Conservation (phyloP, 1,284 basidiomycete species). For the Hemileia vastatrix region DNA sequence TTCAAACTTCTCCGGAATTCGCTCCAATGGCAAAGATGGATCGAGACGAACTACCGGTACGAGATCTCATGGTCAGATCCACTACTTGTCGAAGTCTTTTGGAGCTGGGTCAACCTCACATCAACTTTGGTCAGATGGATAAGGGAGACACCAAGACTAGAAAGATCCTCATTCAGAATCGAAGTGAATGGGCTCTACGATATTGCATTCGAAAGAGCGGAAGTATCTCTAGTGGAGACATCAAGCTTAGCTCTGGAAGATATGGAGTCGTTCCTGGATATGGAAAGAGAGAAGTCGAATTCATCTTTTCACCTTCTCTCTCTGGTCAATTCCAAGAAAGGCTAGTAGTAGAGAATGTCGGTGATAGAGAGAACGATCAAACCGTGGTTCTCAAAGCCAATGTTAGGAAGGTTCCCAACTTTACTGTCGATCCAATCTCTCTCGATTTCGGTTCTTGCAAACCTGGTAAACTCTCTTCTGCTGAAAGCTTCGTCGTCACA, state of each 20-base stretch:
- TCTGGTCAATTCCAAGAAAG: constrained; percentile 49
- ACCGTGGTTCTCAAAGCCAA: constrained; percentile 49
- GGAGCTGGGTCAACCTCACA: constrained; percentile 50
- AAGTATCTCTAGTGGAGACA: constrained; percentile 50
- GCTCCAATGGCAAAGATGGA: constrained; percentile 37
- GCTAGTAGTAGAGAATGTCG: constrained; percentile 49
- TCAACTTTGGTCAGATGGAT: constrained; percentile 51
- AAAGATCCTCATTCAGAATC: constrained; percentile 49
- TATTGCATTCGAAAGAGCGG: constrained; percentile 50
- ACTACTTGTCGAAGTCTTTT: constrained; percentile 48
- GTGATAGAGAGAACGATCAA: constrained; percentile 48
- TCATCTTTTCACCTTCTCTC: constrained; percentile 46
- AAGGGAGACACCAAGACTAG: constrained; percentile 49
- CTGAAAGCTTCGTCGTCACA: constrained; percentile 45
- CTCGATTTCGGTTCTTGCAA: constrained; percentile 43
- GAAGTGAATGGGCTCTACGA: constrained; percentile 47
- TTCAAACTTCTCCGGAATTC: constrained; percentile 36
- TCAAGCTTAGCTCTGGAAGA: constrained; percentile 48
- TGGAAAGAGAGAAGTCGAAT: constrained; percentile 49
- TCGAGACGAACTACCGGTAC: constrained; percentile 47
- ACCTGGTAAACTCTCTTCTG: constrained; percentile 32
- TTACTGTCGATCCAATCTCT: constrained; percentile 45
- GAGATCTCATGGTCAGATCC: constrained; percentile 49
- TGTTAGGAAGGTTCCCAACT: constrained; percentile 48
- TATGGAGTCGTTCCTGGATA: constrained; percentile 50